Conservation (phyloP, 805 yeast genomes). For the Yarrowia sp. region DNA sequence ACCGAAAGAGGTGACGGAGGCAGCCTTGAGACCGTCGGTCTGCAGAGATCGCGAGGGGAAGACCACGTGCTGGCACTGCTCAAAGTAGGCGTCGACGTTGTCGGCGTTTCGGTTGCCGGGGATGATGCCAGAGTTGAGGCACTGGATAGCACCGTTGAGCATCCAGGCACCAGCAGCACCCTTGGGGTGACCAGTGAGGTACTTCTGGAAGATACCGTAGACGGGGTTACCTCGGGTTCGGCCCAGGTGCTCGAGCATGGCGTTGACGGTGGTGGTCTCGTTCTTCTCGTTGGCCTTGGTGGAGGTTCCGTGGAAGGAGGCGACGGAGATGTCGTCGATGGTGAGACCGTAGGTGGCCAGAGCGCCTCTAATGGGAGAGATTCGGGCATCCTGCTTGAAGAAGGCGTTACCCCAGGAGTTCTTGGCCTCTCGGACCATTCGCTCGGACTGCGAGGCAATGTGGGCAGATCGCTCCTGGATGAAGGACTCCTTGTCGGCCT, state of each 20-base stretch:
- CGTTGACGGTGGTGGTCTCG: constrained; percentile 86
- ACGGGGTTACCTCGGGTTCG: constrained; percentile 98
- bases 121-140: constrained; percentile 85
- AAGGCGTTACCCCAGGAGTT: constrained; percentile 94
- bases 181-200: constrained; percentile 99
- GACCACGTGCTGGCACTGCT: constrained; percentile 81
- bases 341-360: constrained; percentile 91
- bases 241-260: constrained; percentile 93
- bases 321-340: constrained; percentile 91
- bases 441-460: constrained; percentile 75
- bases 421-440: constrained; percentile 85
- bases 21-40: constrained; percentile 97
- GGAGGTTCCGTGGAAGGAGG: constrained; percentile 99
- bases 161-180: constrained; percentile 99
- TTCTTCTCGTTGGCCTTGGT: constrained; percentile 98
- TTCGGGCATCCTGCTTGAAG: constrained; percentile 85
- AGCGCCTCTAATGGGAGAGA: constrained; percentile 96
- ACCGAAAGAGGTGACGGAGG: constrained; percentile 95
- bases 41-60: constrained; percentile 91
- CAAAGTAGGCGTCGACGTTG: constrained; percentile 80
- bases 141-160: constrained; percentile 97
- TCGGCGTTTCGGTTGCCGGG: constrained; percentile 99
- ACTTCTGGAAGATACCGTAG: constrained; percentile 97
- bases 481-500: constrained; percentile 54
- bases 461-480: constrained; percentile 83